Conservation (phyloP, 1,284 basidiomycete species). For the Ceratobasidium sp. region DNA sequence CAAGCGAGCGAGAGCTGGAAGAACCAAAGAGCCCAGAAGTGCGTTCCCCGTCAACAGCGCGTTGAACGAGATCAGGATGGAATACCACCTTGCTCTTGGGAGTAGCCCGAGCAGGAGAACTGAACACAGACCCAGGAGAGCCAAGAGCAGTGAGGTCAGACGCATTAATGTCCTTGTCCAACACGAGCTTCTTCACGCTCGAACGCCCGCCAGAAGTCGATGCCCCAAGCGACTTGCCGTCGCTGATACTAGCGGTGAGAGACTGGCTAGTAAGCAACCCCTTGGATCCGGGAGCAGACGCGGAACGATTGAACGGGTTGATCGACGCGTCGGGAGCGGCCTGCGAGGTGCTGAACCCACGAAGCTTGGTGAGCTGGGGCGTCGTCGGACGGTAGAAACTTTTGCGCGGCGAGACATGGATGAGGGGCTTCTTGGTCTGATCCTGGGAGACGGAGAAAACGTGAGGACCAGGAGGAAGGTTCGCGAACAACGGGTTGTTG, state of each 20-base stretch:
- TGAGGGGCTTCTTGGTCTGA: conserved; percentile 61
- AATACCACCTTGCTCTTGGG: conserved; percentile 40
- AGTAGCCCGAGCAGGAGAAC: conserved; percentile 28
- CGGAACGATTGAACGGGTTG: conserved; percentile 39
- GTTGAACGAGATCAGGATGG: conserved; percentile 41
- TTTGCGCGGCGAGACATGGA: conserved; percentile 59
- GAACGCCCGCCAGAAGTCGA: conserved; percentile 70
- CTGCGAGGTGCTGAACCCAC: conserved; percentile 61
- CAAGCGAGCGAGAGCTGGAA: conserved; percentile 27
- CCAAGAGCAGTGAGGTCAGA: conserved; percentile 53
- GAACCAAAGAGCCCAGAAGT: conserved; percentile 37
- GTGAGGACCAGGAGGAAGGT: conserved; percentile 49
- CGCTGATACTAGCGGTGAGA: conserved; percentile 63
- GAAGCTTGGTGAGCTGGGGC: conserved; percentile 52
- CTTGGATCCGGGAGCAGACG: conserved; percentile 25
- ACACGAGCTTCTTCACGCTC: conserved; percentile 94
- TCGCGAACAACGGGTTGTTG: conserved; percentile 70
- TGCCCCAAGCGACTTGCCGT: conserved; percentile 58
- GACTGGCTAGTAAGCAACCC: conserved; percentile 32
- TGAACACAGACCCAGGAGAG: conserved; percentile 33
- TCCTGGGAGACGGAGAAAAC: conserved; percentile 53
- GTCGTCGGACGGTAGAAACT: conserved; percentile 60
- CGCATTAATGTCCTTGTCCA: conserved; percentile 59
- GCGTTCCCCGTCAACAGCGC: conserved; percentile 41
- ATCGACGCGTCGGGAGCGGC: conserved; percentile 52